Percentiles rank a stretch among this genome's conserved stretches.
Conservation (phyloP, 352 stramenopile species). For the Thalassiosira mediterranea region DNA sequence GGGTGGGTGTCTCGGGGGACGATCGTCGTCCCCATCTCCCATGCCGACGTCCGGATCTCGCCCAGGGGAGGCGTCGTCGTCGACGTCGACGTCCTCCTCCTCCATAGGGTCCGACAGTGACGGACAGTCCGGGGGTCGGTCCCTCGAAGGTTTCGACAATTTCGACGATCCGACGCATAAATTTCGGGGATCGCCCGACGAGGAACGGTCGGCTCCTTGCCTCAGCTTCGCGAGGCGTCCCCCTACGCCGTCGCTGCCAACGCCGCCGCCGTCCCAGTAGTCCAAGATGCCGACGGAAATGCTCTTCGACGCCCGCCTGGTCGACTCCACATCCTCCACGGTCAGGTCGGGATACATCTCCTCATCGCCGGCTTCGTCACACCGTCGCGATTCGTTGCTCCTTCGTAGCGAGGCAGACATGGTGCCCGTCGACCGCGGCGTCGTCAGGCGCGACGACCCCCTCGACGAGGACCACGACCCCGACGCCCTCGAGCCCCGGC, state of each 20-base stretch:
- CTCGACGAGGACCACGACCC: neutral
- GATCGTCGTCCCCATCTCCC: neutral
- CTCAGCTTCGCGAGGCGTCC: conserved; percentile 3
- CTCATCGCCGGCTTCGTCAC: neutral
- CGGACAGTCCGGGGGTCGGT: too few species aligned
- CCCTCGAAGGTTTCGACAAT: too few species aligned
- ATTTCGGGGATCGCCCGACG: neutral
- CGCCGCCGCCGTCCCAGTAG: neutral
- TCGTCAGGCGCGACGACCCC: neutral
- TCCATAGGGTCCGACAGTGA: too few species aligned
- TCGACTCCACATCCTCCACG: neutral
- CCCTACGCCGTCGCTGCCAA: neutral
- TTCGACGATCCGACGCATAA: neutral
- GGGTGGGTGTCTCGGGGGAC: neutral
- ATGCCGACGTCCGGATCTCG: neutral
- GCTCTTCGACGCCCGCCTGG: neutral
- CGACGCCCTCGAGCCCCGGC: neutral
- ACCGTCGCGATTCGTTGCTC: neutral
- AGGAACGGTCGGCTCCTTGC: neutral
- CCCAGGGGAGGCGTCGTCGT: neutral
- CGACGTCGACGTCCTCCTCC: neutral
- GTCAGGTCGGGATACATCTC: neutral
- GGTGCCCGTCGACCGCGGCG: neutral
- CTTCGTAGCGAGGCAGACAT: neutral
- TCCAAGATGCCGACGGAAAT: neutral